Conservation (phyloP, 768 basidiomycete species). For the Cystobasidium ongulense region DNA sequence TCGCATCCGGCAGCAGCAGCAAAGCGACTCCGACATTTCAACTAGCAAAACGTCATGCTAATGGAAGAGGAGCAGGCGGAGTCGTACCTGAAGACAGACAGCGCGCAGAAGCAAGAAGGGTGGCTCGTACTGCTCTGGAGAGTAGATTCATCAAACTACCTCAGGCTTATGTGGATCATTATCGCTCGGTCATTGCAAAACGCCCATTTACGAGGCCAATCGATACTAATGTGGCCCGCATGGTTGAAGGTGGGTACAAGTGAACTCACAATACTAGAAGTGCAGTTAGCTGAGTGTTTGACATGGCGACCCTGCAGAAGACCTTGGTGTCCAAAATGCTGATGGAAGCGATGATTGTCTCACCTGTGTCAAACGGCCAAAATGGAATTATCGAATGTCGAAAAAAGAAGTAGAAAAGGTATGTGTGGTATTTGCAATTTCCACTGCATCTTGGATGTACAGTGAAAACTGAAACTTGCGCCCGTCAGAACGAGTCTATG, state of each 20-base stretch:
- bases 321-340: background rate
- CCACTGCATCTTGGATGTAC: no score
- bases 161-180: constrained; percentile 16
- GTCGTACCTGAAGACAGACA: background rate
- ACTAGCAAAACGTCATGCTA: constrained; percentile 7
- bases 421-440: background rate
- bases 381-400: constrained; percentile 28
- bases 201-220: constrained; percentile 14
- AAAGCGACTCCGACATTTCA: background rate
- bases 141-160: constrained; percentile 23
- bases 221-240: background rate
- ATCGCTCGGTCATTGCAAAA: constrained; percentile 15
- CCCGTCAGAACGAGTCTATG: constrained; percentile 18
- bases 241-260: background rate
- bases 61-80: background rate
- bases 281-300: background rate
- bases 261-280: background rate
- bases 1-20: no score
- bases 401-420: constrained; percentile 32
- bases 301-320: background rate
- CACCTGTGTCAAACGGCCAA: constrained; percentile 14
- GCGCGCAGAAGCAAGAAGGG: background rate
- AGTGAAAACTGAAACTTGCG: no score
- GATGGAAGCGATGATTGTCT: background rate
- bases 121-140: constrained; percentile 13